Conservation (phyloP, 306 rosid genomes). For the Vigna angularis region DNA sequence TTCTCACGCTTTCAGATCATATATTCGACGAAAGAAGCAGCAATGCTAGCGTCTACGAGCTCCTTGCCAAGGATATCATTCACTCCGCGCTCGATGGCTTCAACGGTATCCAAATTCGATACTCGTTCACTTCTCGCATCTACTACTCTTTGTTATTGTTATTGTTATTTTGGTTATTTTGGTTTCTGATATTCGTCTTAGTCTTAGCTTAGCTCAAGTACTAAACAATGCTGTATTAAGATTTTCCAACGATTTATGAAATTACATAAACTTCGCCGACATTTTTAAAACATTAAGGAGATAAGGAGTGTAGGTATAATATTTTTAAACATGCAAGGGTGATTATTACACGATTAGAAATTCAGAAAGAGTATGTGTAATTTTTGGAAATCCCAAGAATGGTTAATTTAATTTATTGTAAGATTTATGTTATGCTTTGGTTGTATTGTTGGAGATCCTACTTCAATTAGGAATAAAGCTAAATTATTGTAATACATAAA, state of each 20-base stretch:
- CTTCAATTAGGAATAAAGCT: too few species aligned
- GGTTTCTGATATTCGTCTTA: background rate
- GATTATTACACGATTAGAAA: background rate
- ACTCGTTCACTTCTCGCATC: background rate
- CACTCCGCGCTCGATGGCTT: conserved; percentile 92
- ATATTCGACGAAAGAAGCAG: conserved; percentile 76
- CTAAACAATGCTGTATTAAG: conserved; percentile 1
- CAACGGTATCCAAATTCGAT: conserved; percentile 61
- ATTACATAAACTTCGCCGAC: too few species aligned
- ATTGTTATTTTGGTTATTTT: background rate
- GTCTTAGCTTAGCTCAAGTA: conserved; percentile 33
- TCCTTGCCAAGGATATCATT: conserved; percentile 83
- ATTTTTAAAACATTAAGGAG: too few species aligned
- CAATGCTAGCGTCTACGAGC: conserved; percentile 75
- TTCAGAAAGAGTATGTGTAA: too few species aligned
- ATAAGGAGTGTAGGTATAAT: too few species aligned
- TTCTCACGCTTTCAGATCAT: conserved; percentile 63
- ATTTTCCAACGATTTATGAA: background rate
- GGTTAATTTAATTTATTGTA: background rate
- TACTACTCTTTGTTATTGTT: background rate
- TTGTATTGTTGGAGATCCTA: background rate
- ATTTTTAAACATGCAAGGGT: background rate
- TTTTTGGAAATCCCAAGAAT: too few species aligned
- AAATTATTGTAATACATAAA: too few species aligned
- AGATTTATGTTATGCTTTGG: background rate